These are phyloP conservation scores for Glonium stellatum DNA, from an alignment of 495 filamentous ascomycete genomes.

Conservation along the genomic window DNA sequence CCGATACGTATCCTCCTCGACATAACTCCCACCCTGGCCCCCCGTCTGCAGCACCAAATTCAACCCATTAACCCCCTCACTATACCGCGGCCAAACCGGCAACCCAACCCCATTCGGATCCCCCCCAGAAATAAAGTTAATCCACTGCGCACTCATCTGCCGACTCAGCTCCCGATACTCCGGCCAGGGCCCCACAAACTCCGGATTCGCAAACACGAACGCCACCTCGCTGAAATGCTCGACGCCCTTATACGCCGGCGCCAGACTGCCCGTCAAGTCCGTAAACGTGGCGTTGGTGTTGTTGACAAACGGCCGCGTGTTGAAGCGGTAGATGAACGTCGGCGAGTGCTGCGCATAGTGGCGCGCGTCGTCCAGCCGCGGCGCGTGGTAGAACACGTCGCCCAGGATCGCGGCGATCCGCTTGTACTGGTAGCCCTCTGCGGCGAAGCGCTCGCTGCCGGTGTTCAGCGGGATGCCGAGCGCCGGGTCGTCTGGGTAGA, in stretches of 20 bases:
- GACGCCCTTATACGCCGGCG: constrained; percentile 26
- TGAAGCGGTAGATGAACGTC: constrained; percentile 31
- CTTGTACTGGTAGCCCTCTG: constrained; percentile 26
- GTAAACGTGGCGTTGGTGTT: constrained; percentile 22
- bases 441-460: constrained; percentile 22
- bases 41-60: constrained; percentile 30
- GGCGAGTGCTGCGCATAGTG: constrained; percentile 21
- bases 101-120: constrained; percentile 22
- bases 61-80: constrained; percentile 15
- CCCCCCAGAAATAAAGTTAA: constrained; percentile 23
- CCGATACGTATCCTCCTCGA: constrained; percentile 27
- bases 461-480: constrained; percentile 25
- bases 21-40: constrained; percentile 24
- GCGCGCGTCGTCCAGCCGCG: constrained; percentile 22
- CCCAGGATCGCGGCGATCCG: constrained; percentile 25
- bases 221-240: constrained; percentile 26
- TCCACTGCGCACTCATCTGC: constrained; percentile 28
- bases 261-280: constrained; percentile 10
- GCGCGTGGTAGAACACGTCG: constrained; percentile 28
- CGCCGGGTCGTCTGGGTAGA: constrained; percentile 28
- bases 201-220: constrained; percentile 25
- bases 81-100: constrained; percentile 26
- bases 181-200: constrained; percentile 25
- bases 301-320: constrained; percentile 25
- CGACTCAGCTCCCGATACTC: constrained; percentile 22